Percentiles rank a stretch among this genome's conserved stretches.
These are phyloP conservation scores for Cymodocea nodosa DNA, from an alignment of 116 monocot genomes.

Conservation along the genomic window DNA sequence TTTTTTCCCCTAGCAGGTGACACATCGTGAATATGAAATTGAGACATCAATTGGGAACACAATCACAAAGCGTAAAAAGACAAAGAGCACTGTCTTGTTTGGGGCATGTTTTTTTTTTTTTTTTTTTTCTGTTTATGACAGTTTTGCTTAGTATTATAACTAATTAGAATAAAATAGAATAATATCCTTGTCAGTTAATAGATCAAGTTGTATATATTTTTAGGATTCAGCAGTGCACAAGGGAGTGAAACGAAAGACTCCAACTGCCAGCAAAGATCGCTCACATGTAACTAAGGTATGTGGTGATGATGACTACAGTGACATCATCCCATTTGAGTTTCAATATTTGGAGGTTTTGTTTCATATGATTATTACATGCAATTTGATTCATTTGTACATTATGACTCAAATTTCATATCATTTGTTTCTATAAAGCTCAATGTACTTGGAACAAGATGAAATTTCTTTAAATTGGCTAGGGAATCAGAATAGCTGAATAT, in stretches of 20 bases:
- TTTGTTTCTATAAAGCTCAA: no score
- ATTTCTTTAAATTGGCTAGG: no score
- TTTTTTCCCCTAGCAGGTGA: constrained; percentile 31
- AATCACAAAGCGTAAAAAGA: constrained; percentile 71
- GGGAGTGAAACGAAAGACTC: constrained; percentile 28
- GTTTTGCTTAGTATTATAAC: not conserved
- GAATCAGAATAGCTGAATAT: no score
- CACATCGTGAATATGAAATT: constrained; percentile 90
- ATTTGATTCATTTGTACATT: no score
- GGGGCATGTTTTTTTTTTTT: constrained; percentile 24
- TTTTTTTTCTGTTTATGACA: not conserved
- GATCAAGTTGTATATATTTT: not conserved
- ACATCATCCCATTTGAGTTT: not conserved
- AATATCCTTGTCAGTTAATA: constrained; percentile 4
- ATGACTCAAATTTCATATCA: no score
- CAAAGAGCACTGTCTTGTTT: constrained; percentile 74
- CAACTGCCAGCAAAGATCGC: constrained; percentile 25
- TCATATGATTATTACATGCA: not conserved
- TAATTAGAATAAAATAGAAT: not conserved
- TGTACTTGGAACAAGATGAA: no score
- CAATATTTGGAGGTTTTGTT: not conserved
- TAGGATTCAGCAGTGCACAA: constrained; percentile 49
- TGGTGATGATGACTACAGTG: not conserved
- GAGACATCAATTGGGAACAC: constrained; percentile 74
- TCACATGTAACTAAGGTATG: constrained; percentile 37